Evolutionary conservation across 208 protist species (phyloP).

Genomic region (Trypanosoma scelopori): DNA sequence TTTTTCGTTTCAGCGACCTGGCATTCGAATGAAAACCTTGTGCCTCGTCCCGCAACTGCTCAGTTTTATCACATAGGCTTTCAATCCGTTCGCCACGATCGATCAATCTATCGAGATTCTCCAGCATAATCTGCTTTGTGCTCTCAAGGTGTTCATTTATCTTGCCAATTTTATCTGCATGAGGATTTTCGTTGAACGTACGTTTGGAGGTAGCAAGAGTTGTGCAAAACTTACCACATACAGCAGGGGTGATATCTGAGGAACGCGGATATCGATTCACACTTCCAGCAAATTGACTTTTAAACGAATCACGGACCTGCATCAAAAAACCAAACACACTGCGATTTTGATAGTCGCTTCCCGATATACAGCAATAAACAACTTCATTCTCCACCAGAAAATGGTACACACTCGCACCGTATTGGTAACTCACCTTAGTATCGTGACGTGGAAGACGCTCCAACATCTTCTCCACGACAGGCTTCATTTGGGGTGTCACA

Average conservation of each 20-base stretch:
- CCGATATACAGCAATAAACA: slow-evolving; percentile 71
- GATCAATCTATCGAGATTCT: slow-evolving; percentile 83
- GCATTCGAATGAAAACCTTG: slow-evolving; percentile 66
- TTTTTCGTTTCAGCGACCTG: slow-evolving; percentile 43
- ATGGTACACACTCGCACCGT: slow-evolving; percentile 69
- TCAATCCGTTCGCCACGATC: slow-evolving; percentile 85
- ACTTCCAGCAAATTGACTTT: slow-evolving; percentile 56
- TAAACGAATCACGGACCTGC: slow-evolving; percentile 67
- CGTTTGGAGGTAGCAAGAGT: slow-evolving; percentile 36
- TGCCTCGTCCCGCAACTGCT: slow-evolving; percentile 59
- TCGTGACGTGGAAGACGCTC: slow-evolving; percentile 70
- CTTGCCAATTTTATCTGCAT: slow-evolving; percentile 63
- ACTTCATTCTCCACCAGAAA: slow-evolving; percentile 86
- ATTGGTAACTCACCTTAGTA: slow-evolving; percentile 78
- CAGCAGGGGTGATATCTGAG: slow-evolving; percentile 38
- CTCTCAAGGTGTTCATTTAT: slow-evolving; percentile 76
- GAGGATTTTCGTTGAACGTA: slow-evolving; percentile 66
- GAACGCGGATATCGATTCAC: slow-evolving; percentile 46
- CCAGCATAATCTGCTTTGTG: slow-evolving; percentile 78
- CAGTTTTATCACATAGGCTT: slow-evolving; percentile 75
- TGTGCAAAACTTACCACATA: slow-evolving; percentile 46
- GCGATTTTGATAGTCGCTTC: slow-evolving; percentile 45
- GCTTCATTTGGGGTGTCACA: slow-evolving; percentile 35
- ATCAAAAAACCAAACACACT: slow-evolving; percentile 73
- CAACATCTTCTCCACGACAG: slow-evolving; percentile 64